These are phyloP conservation scores for Cryptosporidium canis DNA, from an alignment of 169 alveolate species.

Conservation along the genomic window DNA sequence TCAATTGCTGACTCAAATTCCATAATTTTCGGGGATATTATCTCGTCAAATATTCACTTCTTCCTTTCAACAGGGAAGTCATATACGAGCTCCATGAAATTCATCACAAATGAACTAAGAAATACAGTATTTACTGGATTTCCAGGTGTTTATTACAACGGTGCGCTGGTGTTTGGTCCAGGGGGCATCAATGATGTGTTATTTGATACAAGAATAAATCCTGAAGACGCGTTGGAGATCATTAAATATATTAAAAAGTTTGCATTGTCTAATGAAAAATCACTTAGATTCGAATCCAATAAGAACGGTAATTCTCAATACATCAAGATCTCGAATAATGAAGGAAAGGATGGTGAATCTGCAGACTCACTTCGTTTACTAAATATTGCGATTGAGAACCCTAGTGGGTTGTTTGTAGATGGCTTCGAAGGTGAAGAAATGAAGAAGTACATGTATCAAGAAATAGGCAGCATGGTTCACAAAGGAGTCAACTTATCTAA, in stretches of 20 bases:
- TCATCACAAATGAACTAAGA: not conserved
- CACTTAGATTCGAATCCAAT: slow-evolving; percentile 19
- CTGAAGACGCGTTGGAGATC: slow-evolving; percentile 5
- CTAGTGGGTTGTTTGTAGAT: slow-evolving; percentile 15
- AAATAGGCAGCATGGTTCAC: slow-evolving; percentile 26
- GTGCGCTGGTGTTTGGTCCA: slow-evolving; percentile 53
- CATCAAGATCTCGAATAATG: slow-evolving; percentile 1
- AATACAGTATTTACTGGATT: slow-evolving; percentile 1
- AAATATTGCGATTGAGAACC: slow-evolving; percentile 32
- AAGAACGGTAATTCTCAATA: not conserved
- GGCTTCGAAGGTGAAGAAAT: slow-evolving; percentile 9
- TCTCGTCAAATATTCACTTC: not conserved
- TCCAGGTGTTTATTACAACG: slow-evolving; percentile 62
- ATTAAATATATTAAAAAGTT: slow-evolving; percentile 7
- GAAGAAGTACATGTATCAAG: slow-evolving; percentile 10
- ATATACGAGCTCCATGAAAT: slow-evolving; percentile 20
- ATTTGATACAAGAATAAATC: slow-evolving; percentile 7
- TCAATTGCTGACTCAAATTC: slow-evolving; percentile 1
- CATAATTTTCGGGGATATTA: not conserved
- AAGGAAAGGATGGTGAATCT: not conserved
- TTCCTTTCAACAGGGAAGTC: slow-evolving; percentile 53
- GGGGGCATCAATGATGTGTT: slow-evolving; percentile 41
- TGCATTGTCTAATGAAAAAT: slow-evolving; percentile 2
- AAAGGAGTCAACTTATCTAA: slow-evolving; percentile 42
- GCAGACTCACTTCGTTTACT: not conserved